Evolutionary conservation across 805 yeast species (phyloP).

Genomic region (Kazachstania taianensis): DNA sequence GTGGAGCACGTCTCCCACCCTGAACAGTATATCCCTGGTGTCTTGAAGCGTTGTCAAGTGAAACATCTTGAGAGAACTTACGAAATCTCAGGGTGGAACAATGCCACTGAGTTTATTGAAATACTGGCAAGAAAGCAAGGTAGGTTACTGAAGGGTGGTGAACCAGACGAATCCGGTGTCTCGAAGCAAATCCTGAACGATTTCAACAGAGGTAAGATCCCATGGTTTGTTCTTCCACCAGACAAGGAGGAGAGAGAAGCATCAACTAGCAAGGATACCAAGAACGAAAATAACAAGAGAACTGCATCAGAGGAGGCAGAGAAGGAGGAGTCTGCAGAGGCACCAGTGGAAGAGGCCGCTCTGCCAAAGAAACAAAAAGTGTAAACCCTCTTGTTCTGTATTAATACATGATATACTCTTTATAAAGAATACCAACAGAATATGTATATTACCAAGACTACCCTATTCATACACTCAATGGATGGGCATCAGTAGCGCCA

Average conservation of each 20-base stretch:
- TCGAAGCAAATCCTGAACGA: conserved; percentile 86
- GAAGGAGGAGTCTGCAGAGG: conserved; percentile 5
- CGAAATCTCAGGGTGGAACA: conserved; percentile 84
- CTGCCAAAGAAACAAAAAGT: conserved; percentile 4
- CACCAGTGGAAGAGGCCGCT: conserved; percentile 1
- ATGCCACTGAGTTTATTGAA: conserved; percentile 74
- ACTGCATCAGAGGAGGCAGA: conserved; percentile 4
- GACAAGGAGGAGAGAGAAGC: conserved; percentile 41
- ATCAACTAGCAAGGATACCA: conserved; percentile 20
- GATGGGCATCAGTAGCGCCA: no score
- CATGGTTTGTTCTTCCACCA: conserved; percentile 97
- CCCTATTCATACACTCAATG: no score
- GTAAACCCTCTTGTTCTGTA: no score
- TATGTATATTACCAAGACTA: conserved; percentile 1
- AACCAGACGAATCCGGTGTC: conserved; percentile 91
- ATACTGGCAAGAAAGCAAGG: conserved; percentile 88
- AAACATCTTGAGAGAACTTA: conserved; percentile 92
- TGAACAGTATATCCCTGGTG: conserved; percentile 87
- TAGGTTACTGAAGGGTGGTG: conserved; percentile 90
- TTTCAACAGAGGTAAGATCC: conserved; percentile 93
- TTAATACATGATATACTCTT: background rate
- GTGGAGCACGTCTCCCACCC: conserved; percentile 96
- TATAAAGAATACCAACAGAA: background rate
- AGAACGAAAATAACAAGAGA: conserved; percentile 7
- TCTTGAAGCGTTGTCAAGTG: conserved; percentile 73